Base-by-base conservation (phyloP, 2,329 filamentous ascomycete species). In the Cryphonectria parasitica region DNA sequence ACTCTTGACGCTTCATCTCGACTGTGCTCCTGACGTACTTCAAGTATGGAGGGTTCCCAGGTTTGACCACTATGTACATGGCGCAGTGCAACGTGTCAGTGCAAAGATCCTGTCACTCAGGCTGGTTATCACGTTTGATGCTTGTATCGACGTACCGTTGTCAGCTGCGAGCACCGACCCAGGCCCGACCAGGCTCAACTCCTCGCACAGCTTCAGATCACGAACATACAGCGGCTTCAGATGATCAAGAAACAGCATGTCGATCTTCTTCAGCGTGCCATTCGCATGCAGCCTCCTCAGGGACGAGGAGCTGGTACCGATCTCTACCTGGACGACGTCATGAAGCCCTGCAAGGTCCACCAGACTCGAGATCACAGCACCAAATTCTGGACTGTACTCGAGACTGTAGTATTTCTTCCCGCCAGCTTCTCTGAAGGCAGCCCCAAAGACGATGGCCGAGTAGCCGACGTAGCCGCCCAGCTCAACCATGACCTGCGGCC, bases 391-490 rank as follows among this genome's bases (percentile, higher is more conserved):
- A 75, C 91, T 92, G 75, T 88, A 83, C 78, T 96, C 93, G 6
- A 96, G 82, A 75, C 89, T 92, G 78, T 87, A 90, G 80, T 94
- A 95, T 34, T 83, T 82, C 74, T 86, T 84, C 3, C 91, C 91
- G 15, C 90, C 91, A 3, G 86, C 86, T 65, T 86, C 69, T 70
- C 87, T 87, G 22, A 93, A 82, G 0, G 90, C 90, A 49, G 89
- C 85, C 61, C 88, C 91, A 76, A 95, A 95, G 1, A 94, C 84
- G 71, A 96, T 89, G 71, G 90, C 90, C 0, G 92, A 95, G 82
- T 96, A 96, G 58, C 93, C 93, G 28, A 94, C 86, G 79, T 95
- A 96, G 64, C 92, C 91, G 63, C 93, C 93, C 0, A 96, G 85
- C 78, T 97, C 93, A 63, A 95, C 85, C 65, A 75, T 73, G 39